phyloP scores from a whole-genome alignment of 805 yeast genomes.

The Barnettozyma vustinii region DNA sequence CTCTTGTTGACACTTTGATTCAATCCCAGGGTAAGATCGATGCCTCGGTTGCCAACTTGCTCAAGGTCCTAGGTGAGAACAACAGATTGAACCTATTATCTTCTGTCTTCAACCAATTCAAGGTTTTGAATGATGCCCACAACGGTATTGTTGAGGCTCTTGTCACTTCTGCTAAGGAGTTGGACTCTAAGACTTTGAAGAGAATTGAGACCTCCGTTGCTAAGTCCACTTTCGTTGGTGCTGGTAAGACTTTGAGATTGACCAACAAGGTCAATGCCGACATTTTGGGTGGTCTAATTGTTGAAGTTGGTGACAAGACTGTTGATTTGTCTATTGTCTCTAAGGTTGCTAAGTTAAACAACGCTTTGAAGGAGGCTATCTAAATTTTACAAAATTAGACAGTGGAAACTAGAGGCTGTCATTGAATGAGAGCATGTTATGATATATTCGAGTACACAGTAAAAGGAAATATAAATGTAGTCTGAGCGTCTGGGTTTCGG shows the following conservation, averaged over 20 bases:
- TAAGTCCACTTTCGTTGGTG: conserved; percentile 76
- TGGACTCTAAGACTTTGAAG: conserved; percentile 73
- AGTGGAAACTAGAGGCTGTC: background rate
- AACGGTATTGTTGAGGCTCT: conserved; percentile 90
- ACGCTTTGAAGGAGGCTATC: conserved; percentile 79
- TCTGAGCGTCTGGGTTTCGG: background rate
- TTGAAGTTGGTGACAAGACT: conserved; percentile 94
- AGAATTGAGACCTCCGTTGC: conserved; percentile 76
- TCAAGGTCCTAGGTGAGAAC: conserved; percentile 86
- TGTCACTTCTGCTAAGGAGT: conserved; percentile 80
- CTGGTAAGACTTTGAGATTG: conserved; percentile 79
- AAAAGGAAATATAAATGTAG: background rate
- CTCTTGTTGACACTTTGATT: conserved; percentile 57
- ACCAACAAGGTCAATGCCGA: conserved; percentile 82
- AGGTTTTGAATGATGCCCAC: conserved; percentile 78
- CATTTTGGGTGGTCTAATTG: conserved; percentile 91
- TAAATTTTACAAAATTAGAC: conserved; percentile 30
- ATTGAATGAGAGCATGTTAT: conserved; percentile 6
- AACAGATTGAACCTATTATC: conserved; percentile 77
- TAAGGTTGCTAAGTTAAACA: conserved; percentile 85
- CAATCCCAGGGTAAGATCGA: conserved; percentile 45
- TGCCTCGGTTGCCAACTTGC: conserved; percentile 70
- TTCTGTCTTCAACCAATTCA: conserved; percentile 64
- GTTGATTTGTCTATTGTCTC: conserved; percentile 86
- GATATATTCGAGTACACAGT: background rate